Conservation (phyloP, 139 green algal genomes). For the Tetraselmis striata region DNA sequence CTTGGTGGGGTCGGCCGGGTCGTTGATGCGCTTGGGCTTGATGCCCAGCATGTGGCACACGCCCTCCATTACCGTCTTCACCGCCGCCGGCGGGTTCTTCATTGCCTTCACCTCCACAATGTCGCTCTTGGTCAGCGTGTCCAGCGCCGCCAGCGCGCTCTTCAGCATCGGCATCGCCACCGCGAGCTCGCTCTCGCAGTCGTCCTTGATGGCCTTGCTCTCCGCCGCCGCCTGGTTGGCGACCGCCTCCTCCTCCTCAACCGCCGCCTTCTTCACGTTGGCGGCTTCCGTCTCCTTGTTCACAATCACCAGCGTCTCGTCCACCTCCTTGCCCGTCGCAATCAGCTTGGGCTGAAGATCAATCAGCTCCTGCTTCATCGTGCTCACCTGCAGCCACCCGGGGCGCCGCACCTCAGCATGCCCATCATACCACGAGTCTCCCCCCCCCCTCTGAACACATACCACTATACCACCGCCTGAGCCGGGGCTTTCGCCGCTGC, state of each 20-base stretch:
- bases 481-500: too few relatives aligned
- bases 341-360: constrained; percentile 72
- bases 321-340: constrained; percentile 54
- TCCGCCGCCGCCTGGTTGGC: constrained; percentile 56
- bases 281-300: constrained; percentile 52
- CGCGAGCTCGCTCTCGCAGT: constrained; percentile 61
- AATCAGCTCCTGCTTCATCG: constrained; percentile 74
- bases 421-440: too few relatives aligned
- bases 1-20: constrained; percentile 32
- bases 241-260: constrained; percentile 62
- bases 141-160: constrained; percentile 51
- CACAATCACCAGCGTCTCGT: constrained; percentile 60
- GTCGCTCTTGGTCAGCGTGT: constrained; percentile 74
- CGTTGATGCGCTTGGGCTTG: constrained; percentile 34
- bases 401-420: too few relatives aligned
- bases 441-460: too few relatives aligned
- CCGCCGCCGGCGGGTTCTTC: constrained; percentile 62
- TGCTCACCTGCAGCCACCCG: constrained; percentile 34
- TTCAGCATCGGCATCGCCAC: constrained; percentile 66
- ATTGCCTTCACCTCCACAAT: constrained; percentile 43
- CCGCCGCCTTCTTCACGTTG: constrained; percentile 40
- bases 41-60: constrained; percentile 40
- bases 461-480: too few relatives aligned
- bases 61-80: constrained; percentile 45
- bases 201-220: constrained; percentile 73